Conservation (phyloP, 148 eudicot genomes). For the Vaccinium myrtillus region DNA sequence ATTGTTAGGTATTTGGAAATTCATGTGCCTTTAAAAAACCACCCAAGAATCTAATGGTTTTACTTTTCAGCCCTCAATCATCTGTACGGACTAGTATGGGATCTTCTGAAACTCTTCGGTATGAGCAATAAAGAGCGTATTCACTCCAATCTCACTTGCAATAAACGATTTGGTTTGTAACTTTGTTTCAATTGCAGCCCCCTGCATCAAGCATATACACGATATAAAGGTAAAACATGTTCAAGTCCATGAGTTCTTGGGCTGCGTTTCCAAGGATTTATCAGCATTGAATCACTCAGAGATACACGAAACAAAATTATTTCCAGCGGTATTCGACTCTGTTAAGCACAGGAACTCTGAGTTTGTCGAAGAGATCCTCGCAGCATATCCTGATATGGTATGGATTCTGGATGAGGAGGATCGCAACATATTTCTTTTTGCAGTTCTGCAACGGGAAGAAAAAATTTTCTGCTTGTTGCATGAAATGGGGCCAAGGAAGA, state of each 20-base stretch:
- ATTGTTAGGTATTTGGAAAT: background rate
- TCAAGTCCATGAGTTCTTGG: slow-evolving; percentile 5
- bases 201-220: background rate
- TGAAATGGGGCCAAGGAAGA: background rate
- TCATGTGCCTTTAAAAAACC: background rate
- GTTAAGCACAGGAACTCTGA: slow-evolving; percentile 4
- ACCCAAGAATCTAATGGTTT: background rate
- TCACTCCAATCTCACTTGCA: background rate
- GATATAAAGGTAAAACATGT: slow-evolving; percentile 4
- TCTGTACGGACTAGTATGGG: slow-evolving; percentile 5
- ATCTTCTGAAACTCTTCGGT: slow-evolving; percentile 12
- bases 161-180: background rate
- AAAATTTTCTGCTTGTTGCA: slow-evolving; percentile 19
- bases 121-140: background rate
- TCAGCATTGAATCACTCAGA: background rate
- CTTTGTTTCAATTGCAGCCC: slow-evolving; percentile 4
- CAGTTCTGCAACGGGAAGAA: slow-evolving; percentile 19
- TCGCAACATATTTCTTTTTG: slow-evolving; percentile 18
- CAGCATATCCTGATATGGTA: slow-evolving; percentile 15
- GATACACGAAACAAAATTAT: background rate
- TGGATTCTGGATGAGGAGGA: slow-evolving; percentile 16
- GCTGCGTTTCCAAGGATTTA: background rate
- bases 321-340: background rate
- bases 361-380: slow-evolving; percentile 2
- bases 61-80: slow-evolving; percentile 7